phyloP scores from a whole-genome alignment of 768 basidiomycete genomes.

The Termitomyces sp. region DNA sequence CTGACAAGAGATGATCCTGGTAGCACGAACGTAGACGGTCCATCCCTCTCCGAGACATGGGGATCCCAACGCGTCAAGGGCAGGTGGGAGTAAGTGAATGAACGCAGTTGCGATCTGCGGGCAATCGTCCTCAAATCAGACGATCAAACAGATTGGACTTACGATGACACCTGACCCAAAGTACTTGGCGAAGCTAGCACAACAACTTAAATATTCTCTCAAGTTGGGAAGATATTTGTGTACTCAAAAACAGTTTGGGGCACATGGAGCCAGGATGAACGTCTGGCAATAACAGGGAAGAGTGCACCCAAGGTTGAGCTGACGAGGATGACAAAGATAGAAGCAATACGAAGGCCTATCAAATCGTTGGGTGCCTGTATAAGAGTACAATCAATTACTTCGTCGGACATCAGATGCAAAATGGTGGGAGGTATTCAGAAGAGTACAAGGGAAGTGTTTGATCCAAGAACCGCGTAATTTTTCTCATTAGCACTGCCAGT shows the following conservation, averaged over 20 bases:
- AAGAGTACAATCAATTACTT: background rate
- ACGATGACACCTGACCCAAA: background rate
- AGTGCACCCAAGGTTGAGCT: background rate
- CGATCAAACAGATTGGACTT: background rate
- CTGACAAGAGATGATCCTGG: background rate
- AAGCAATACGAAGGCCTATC: background rate
- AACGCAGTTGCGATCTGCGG: background rate
- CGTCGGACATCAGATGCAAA: background rate
- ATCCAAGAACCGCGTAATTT: no score
- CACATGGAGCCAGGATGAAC: background rate
- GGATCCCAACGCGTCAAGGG: background rate
- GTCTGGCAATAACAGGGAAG: background rate
- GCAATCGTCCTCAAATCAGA: background rate
- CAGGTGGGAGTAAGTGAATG: background rate
- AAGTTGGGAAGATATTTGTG: background rate
- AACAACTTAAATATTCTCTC: background rate
- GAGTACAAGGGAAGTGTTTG: background rate
- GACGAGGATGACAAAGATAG: background rate
- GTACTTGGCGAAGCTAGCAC: background rate
- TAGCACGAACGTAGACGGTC: background rate
- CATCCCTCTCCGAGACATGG: background rate
- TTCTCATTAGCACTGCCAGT: no score
- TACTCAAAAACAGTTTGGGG: background rate
- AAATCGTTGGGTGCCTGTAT: background rate
- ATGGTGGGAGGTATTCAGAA: no score